Percentiles rank a stretch among this genome's conserved stretches.
These are phyloP conservation scores for Hansenula sp. DNA, from an alignment of 1,139 yeast species.

Conservation along the genomic window DNA sequence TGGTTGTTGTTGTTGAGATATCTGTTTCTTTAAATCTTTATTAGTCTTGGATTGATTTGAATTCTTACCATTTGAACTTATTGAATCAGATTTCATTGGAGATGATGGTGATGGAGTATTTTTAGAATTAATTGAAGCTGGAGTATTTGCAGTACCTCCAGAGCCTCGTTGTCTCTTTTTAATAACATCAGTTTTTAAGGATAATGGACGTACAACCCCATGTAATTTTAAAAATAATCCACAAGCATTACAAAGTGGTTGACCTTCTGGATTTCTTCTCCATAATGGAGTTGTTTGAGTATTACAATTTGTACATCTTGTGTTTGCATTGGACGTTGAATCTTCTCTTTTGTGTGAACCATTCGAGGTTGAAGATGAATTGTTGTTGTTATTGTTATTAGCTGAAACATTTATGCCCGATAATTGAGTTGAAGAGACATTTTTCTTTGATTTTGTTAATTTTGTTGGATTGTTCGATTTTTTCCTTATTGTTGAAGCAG, in stretches of 20 bases:
- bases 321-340: conserved; percentile 16
- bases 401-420: neutral
- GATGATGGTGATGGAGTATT: conserved; percentile 4
- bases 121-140: neutral
- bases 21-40: neutral
- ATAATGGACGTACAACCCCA: conserved; percentile 89
- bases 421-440: conserved; percentile 17
- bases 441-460: conserved; percentile 16
- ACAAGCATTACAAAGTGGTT: conserved; percentile 93
- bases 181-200: conserved; percentile 88
- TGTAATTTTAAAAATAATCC: conserved; percentile 87
- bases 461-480: conserved; percentile 13
- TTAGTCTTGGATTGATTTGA: too few relatives aligned
- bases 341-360: conserved; percentile 10
- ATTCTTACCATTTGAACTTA: neutral
- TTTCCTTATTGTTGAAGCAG: conserved; percentile 20
- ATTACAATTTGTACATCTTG: conserved; percentile 77
- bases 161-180: conserved; percentile 59
- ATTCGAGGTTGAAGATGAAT: neutral
- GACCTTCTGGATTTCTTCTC: conserved; percentile 92
- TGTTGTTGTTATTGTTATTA: neutral
- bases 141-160: conserved; percentile 4
- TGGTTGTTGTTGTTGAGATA: neutral
- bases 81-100: conserved; percentile 1
- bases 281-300: conserved; percentile 94